Conservation (phyloP, 345 rosid genomes). For the Barbarea vulgaris region DNA sequence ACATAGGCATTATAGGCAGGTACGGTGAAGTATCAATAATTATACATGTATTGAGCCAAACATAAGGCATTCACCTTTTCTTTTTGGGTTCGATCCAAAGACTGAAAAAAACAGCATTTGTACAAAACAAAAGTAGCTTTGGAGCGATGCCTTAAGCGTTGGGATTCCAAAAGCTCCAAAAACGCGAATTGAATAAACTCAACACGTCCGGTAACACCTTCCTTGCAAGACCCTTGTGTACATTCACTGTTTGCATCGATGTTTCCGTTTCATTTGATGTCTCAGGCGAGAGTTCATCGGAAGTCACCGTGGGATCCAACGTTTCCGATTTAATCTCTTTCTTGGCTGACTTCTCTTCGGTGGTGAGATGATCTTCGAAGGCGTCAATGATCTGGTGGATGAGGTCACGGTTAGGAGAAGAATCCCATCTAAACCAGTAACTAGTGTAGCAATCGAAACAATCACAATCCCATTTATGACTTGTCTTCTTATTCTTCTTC, state of each 20-base stretch:
- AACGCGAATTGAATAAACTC: slow-evolving; percentile 71
- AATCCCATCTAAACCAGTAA: slow-evolving; percentile 89
- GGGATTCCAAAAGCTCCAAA: slow-evolving; percentile 89
- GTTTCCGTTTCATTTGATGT: background rate
- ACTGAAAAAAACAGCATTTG: background rate
- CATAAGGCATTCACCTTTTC: background rate
- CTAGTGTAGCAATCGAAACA: slow-evolving; percentile 81
- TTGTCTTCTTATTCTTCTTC: background rate
- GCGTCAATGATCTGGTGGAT: slow-evolving; percentile 82
- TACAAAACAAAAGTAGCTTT: slow-evolving; percentile 8
- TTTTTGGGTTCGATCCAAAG: background rate
- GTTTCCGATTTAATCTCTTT: slow-evolving; percentile 36
- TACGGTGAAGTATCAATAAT: background rate
- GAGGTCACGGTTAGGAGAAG: slow-evolving; percentile 69
- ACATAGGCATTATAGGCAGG: too few relatives aligned
- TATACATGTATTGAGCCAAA: background rate
- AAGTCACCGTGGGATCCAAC: background rate
- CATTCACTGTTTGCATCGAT: background rate
- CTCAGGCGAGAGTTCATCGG: background rate
- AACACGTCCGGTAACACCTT: slow-evolving; percentile 92
- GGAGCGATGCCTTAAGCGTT: slow-evolving; percentile 44
- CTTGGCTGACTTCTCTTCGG: slow-evolving; percentile 42
- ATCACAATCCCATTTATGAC: slow-evolving; percentile 58
- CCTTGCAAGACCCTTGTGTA: slow-evolving; percentile 73
- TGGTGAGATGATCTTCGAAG: slow-evolving; percentile 68